phyloP scores from a whole-genome alignment of 768 basidiomycete species.

The Rhizopogon vulgaris region DNA sequence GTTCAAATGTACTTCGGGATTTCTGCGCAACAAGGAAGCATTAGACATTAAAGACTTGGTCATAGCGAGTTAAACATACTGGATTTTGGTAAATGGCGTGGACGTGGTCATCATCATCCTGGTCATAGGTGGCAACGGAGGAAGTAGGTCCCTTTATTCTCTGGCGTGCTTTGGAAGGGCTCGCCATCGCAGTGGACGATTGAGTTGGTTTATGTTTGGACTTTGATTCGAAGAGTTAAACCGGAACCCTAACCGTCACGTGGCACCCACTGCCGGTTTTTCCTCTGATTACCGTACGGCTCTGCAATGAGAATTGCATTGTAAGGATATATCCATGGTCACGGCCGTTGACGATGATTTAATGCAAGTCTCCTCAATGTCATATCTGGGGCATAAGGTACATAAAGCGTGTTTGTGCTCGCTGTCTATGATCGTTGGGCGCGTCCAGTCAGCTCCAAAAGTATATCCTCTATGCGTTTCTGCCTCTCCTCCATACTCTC shows the following conservation, averaged over 20 bases:
- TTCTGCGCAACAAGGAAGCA: constrained; percentile 32
- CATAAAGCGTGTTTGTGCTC: too few species aligned
- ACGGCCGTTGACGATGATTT: too few species aligned
- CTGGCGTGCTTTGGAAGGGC: constrained; percentile 26
- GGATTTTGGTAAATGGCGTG: constrained; percentile 43
- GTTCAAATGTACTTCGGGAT: constrained; percentile 55
- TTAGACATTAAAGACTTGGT: constrained; percentile 9
- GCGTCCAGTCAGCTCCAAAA: constrained; percentile 24
- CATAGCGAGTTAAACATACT: constrained; percentile 26
- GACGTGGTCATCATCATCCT: constrained; percentile 48
- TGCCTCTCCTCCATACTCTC: constrained; percentile 39
- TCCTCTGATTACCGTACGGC: not conserved
- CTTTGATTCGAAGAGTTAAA: too few species aligned
- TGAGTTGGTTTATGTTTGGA: not conserved
- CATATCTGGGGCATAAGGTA: not conserved
- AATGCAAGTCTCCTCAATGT: not conserved
- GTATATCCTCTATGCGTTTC: constrained; percentile 41
- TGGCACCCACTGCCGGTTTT: not conserved
- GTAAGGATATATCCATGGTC: too few species aligned
- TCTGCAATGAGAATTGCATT: too few species aligned
- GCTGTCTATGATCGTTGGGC: not conserved
- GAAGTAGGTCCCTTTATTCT: constrained; percentile 14
- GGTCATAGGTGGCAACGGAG: constrained; percentile 22
- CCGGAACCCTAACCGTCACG: not conserved
- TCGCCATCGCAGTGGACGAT: constrained; percentile 21